Conservation (phyloP, 148 eudicot species). For the Camellia sinensis region DNA sequence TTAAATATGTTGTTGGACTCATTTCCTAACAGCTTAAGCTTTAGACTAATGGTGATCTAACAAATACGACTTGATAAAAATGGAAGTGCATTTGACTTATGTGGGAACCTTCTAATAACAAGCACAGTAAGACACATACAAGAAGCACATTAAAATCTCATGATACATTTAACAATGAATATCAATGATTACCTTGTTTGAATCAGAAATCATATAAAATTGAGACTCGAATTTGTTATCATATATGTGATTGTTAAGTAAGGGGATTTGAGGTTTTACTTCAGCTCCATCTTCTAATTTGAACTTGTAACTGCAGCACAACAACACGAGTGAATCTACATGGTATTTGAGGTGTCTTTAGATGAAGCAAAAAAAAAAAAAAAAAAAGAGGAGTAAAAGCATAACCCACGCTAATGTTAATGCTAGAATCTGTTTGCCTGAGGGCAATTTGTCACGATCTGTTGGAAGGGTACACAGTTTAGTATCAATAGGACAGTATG, state of each 20-base stretch:
- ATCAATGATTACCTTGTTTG: slow-evolving; percentile 67
- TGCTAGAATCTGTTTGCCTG: slow-evolving; percentile 92
- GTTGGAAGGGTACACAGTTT: slow-evolving; percentile 71
- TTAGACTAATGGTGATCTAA: no score
- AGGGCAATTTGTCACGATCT: slow-evolving; percentile 82
- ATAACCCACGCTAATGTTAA: slow-evolving; percentile 72
- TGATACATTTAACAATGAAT: not conserved
- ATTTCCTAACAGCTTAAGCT: no score
- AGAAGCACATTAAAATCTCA: not conserved
- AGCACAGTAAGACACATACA: not conserved
- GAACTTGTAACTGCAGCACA: slow-evolving; percentile 82
- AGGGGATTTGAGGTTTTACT: slow-evolving; percentile 80
- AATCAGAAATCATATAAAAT: slow-evolving; percentile 92
- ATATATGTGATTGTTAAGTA: slow-evolving; percentile 87
- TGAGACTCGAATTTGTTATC: slow-evolving; percentile 98
- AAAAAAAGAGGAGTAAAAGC: slow-evolving; percentile 4
- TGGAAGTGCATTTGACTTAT: not conserved
- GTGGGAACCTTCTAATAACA: slow-evolving; percentile 5
- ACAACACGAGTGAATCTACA: slow-evolving; percentile 21
- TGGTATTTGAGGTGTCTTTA: slow-evolving; percentile 3
- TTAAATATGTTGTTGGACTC: no score
- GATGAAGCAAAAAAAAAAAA: slow-evolving; percentile 3
- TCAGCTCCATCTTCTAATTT: slow-evolving; percentile 94
- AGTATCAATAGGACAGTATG: slow-evolving; percentile 72
- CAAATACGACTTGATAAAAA: not conserved